Evolutionary conservation across 2,329 filamentous ascomycete species (phyloP).

Genomic region (Arthrobotrys conoides): DNA sequence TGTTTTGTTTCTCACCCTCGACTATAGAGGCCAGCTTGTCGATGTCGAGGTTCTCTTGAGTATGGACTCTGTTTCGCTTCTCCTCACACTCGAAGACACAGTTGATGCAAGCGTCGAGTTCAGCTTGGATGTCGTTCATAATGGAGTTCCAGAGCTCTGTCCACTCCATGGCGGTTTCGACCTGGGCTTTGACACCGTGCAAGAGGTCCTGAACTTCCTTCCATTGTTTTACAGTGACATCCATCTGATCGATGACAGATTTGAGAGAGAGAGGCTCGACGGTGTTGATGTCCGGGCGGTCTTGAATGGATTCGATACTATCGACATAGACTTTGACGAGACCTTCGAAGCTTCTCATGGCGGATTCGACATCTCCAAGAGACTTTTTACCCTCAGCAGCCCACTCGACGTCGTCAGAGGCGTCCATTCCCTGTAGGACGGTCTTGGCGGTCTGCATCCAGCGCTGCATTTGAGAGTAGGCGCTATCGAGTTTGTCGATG

Average conservation of each 20-base stretch:
- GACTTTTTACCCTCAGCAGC: conserved; percentile 90
- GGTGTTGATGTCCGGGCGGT: conserved; percentile 79
- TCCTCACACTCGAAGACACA: conserved; percentile 99
- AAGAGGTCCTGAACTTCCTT: conserved; percentile 82
- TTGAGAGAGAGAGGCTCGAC: conserved; percentile 81
- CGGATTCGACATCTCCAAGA: conserved; percentile 78
- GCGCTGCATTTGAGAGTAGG: conserved; percentile 89
- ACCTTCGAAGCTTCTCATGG: conserved; percentile 86
- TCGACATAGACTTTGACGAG: conserved; percentile 92
- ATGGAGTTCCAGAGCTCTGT: conserved; percentile 96
- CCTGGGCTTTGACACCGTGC: conserved; percentile 85
- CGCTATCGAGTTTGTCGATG: conserved; percentile 83
- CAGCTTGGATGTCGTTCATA: conserved; percentile 90
- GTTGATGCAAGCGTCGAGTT: conserved; percentile 75
- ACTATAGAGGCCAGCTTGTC: conserved; percentile 93
- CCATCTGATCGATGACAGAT: conserved; percentile 87
- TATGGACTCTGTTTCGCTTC: conserved; percentile 81
- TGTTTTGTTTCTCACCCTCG: conserved; percentile 72
- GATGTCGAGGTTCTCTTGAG: conserved; percentile 79
- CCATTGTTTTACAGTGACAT: conserved; percentile 87
- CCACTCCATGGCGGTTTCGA: conserved; percentile 99
- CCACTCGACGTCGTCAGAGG: conserved; percentile 98
- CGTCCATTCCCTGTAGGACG: conserved; percentile 88
- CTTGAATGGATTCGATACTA: conserved; percentile 92
- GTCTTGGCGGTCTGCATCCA: conserved; percentile 96